These are phyloP conservation scores for Emydomyces testavorans DNA, from an alignment of 2,329 filamentous ascomycete genomes.

Conservation along the genomic window DNA sequence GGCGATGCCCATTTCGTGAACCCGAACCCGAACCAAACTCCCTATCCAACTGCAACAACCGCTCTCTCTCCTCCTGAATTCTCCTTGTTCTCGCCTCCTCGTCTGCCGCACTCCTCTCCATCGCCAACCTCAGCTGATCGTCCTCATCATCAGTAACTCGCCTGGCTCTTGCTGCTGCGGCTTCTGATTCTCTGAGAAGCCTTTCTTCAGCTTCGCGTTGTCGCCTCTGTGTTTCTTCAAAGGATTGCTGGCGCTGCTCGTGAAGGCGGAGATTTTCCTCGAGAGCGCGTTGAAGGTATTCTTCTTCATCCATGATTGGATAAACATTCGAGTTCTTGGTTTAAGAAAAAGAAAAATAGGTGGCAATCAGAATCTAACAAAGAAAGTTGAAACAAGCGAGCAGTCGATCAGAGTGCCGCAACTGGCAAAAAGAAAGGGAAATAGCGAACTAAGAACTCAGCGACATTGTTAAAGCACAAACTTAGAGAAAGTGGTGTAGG, in stretches of 20 bases:
- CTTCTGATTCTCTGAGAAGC: slow-evolving; percentile 8
- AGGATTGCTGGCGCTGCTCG: slow-evolving; percentile 9
- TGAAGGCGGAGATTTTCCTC: slow-evolving; percentile 13
- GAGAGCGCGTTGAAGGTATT: slow-evolving; percentile 13
- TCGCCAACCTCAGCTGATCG: not conserved
- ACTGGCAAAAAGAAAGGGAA: not conserved
- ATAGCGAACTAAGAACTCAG: not conserved
- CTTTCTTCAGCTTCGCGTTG: slow-evolving; percentile 5
- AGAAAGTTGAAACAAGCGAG: too few species aligned
- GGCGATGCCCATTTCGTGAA: not conserved
- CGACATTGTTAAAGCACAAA: not conserved
- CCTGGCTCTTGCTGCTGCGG: slow-evolving; percentile 1
- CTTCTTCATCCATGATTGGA: slow-evolving; percentile 12
- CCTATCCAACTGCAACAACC: slow-evolving; percentile 10
- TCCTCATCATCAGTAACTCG: slow-evolving; percentile 5
- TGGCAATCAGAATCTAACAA: too few species aligned
- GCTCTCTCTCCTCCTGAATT: slow-evolving; percentile 5
- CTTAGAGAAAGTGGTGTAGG: not conserved
- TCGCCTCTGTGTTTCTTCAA: not conserved
- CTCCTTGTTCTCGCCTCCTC: slow-evolving; percentile 6
- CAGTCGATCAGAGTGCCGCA: too few species aligned
- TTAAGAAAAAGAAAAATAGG: not conserved
- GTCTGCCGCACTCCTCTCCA: slow-evolving; percentile 13
- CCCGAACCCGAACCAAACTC: slow-evolving; percentile 10
- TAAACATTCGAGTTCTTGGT: not conserved